Evolutionary conservation across 2,329 filamentous ascomycete species (phyloP), one percentile per base, ranked within the genome.

Genomic region (Taxawa tesnikishii): DNA sequence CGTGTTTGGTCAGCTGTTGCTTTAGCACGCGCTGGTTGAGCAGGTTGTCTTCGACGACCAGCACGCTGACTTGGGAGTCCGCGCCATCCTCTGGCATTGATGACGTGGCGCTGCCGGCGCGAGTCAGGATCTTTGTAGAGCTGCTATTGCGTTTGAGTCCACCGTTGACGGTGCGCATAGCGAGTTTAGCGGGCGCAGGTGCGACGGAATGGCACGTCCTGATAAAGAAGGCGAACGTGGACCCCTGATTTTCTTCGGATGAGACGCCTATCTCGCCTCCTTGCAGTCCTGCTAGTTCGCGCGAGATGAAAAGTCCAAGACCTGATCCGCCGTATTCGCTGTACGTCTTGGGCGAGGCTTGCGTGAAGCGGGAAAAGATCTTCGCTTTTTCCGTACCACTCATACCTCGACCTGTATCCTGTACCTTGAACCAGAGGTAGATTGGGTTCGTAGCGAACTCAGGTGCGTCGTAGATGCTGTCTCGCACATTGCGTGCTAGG

Each of bases 251-350:
- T 36, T 66, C 64, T 29, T 62, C 50, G 0, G 73, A 76, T 3
- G 60, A 58, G 8, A 80, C 71, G 1, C 75, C 76, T 18, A 82
- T 79, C 26, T 73, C 67, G 2, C 77, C 77, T 12, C 75, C 73
- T 40, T 79, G 75, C 17, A 81, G 58, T 46, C 81, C 76, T 2
- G 74, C 75, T 10, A 82, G 60, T 16, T 73, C 65, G 11, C 74
- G 65, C 26, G 71, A 76, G 36, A 81, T 80, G 46, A 79, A 81
- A 0, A 82, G 58, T 0, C 77, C 77, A 1, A 82, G 60, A 0
- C 77, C 77, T 0, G 72, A 76, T 0, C 77, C 77, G 14, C 77
- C 77, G 41, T 81, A 79, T 38, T 77, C 68, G 21, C 75, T 67
- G 39, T 79, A 75, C 0, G 74, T 79, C 36, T 66, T 68, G 3